Evolutionary conservation across 2,329 filamentous ascomycete species (phyloP), one percentile per base, ranked within the genome.

Genomic region (Fusarium bactridioides): DNA sequence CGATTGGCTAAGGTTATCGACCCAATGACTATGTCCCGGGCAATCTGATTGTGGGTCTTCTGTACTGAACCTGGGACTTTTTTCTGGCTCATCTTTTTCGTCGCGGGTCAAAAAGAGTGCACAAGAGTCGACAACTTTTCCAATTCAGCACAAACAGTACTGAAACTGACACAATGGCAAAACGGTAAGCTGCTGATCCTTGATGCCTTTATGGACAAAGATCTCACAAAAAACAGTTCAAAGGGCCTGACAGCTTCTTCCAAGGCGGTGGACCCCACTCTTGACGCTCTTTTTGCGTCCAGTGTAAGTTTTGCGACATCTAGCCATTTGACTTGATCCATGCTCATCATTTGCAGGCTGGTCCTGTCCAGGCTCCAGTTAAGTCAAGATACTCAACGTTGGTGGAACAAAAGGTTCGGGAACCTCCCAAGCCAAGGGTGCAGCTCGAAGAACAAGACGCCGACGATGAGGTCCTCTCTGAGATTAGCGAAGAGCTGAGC

Each of bases 201-300:
- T 29, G 10, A 23, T 25, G 55, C 44, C 64, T 50, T 11, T 47
- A 50, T 48, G 7, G 58, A 66, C 23, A 66, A 23, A 72, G 59
- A 72, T 40, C 73, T 76, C 53, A 77, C 54, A 59, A 35, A 41
- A 64, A 56, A 27, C 70, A 86, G 84, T 72, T 82, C 81, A 78
- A 76, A 79, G 50, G 75, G 77, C 63, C 75, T 89, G 67, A 73
- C 80, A 57, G 84, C 84, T 69, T 82, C 85, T 40, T 82, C 84
- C 63, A 88, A 88, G 80, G 85, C 86, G 67, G 85, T 94, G 67
- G 92, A 94, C 84, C 91, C 92, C 79, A 83, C 86, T 62, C 84
- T 94, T 74, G 86, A 91, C 77, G 90, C 91, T 69, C 86, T 94
- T 43, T 94, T 94, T 82, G 87, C 91, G 64, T 85, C 87, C 64